These are phyloP conservation scores for Canavalia ensiformis DNA, from an alignment of 306 rosid genomes.

Conservation along the genomic window DNA sequence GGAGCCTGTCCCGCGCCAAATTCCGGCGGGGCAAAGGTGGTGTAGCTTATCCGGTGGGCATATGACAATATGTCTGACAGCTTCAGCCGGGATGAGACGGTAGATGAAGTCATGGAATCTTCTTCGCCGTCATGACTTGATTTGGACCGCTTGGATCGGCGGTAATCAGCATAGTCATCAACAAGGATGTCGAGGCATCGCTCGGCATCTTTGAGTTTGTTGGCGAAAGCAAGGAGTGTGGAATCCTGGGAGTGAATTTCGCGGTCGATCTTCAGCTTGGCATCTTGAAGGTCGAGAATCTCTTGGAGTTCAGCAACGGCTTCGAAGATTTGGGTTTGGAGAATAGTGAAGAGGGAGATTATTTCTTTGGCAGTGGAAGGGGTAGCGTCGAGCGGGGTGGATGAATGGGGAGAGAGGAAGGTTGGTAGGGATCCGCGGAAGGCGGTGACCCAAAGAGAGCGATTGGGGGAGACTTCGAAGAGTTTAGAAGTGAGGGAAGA, in stretches of 20 bases:
- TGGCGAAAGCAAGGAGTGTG: constrained; percentile 73
- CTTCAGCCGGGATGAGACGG: constrained; percentile 73
- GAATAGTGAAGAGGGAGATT: constrained; percentile 65
- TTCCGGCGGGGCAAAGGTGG: constrained; percentile 98
- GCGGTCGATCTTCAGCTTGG: constrained; percentile 72
- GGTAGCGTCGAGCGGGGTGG: constrained; percentile 57
- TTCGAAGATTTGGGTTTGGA: constrained; percentile 87
- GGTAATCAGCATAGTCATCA: constrained; percentile 86
- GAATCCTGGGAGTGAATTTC: constrained; percentile 73
- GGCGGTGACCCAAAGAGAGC: constrained; percentile 74
- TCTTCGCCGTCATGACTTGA: constrained; percentile 58
- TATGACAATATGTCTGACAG: constrained; percentile 78
- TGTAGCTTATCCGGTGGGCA: constrained; percentile 89
- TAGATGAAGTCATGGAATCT: constrained; percentile 61
- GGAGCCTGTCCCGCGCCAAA: constrained; percentile 91
- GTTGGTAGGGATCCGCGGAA: constrained; percentile 84
- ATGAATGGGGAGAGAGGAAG: constrained; percentile 72
- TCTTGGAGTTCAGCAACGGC: constrained; percentile 95
- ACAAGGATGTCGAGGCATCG: constrained; percentile 81
- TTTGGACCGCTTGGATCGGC: constrained; percentile 66
- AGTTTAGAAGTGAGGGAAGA: constrained; percentile 78
- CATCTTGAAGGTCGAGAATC: constrained; percentile 85
- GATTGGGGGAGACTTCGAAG: constrained; percentile 81
- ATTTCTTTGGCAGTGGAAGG: constrained; percentile 80
- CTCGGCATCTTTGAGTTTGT: constrained; percentile 86